Base-by-base conservation (phyloP, 139 green algal genomes). In the Micromonas pusilla region DNA sequence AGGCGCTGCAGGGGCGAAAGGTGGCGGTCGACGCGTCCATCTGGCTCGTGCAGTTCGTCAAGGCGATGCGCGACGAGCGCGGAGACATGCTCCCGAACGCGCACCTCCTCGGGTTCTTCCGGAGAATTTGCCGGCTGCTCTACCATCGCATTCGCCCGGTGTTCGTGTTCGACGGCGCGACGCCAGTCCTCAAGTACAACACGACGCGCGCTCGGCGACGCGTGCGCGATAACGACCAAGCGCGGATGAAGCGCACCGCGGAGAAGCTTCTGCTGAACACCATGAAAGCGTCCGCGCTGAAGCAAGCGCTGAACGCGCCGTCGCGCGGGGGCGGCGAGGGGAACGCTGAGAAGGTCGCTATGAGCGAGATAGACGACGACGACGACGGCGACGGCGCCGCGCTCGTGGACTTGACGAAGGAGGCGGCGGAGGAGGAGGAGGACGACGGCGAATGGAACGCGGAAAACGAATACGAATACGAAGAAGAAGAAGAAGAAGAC, bases 141-240 rank as follows among this genome's bases (percentile, higher is more conserved):
- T 97, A 93, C 86, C 90, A 97, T 79, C 83, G 87, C 4, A 89
- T 98, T 0, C 86, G 86, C 2, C 95, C 95, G 23, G 89, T 99
- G 1, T 98, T 99, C 80, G 92, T 99, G 33, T 99, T 99, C 86
- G 95, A 99, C 79, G 95, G 95, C 62, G 88, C 85, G 45, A 97
- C 93, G 0, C 95, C 95, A 5, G 88, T 86, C 1, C 89, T 99
- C 25, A 99, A 99, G 90, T 83, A 86, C 31, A 78, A 84, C 33
- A 99, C 95, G 30, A 52, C 28, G 25, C 52, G 52, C 16, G 26
- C 31, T 71, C 73, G 73, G 2, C 53, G 53, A 20, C 39, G 39
- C 36, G 31, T 77, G 32, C 64, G 52, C 20, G 65, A 38, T 9
- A 64, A 30, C 31, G n/a, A 75, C 4, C 21, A 5, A 16, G 23